phyloP scores from a whole-genome alignment of 805 yeast genomes.

The Metschnikowia anglica region DNA sequence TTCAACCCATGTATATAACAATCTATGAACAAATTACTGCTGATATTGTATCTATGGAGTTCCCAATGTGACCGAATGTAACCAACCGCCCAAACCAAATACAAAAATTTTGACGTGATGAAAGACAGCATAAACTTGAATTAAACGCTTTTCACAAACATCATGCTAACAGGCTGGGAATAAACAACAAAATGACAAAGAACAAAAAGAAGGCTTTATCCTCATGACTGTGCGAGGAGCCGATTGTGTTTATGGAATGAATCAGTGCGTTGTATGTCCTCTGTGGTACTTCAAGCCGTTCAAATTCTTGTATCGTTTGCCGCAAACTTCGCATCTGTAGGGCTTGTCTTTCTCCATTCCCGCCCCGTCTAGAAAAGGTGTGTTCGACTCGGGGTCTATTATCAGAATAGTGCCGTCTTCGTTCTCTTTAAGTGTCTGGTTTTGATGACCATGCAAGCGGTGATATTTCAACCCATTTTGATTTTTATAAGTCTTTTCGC shows the following conservation, averaged over 20 bases:
- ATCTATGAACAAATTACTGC: slow-evolving; percentile 2
- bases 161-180: background rate
- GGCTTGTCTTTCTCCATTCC: slow-evolving; percentile 98
- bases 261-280: slow-evolving; percentile 93
- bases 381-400: slow-evolving; percentile 85
- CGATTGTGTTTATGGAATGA: background rate
- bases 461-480: slow-evolving; percentile 97
- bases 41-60: background rate
- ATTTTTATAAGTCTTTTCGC: slow-evolving; percentile 95
- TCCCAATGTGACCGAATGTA: background rate
- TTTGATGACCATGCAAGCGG: slow-evolving; percentile 93
- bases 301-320: slow-evolving; percentile 91
- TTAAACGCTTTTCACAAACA: background rate
- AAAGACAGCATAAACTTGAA: background rate
- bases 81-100: background rate
- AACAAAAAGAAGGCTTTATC: background rate
- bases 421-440: slow-evolving; percentile 85
- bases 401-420: slow-evolving; percentile 92
- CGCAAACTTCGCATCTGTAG: slow-evolving; percentile 96
- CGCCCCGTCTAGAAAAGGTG: slow-evolving; percentile 90
- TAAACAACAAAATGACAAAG: background rate
- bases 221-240: background rate
- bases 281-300: slow-evolving; percentile 96
- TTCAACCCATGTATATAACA: slow-evolving; percentile 1
- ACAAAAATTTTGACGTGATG: background rate